Evolutionary conservation across 768 basidiomycete species (phyloP).

Genomic region (Chalciporus chontae): DNA sequence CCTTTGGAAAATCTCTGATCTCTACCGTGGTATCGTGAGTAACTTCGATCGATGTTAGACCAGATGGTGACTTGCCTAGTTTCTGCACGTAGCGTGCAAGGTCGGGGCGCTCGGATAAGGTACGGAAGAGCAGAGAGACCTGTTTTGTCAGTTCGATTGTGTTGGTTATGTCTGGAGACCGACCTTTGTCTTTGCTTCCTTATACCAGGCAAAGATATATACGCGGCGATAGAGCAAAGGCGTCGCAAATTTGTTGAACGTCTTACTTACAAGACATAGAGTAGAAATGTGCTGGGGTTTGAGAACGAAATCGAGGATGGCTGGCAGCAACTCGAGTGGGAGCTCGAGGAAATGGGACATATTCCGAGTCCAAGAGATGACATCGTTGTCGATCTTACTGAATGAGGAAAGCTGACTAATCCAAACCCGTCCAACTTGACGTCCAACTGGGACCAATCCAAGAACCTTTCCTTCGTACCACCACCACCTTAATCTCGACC

Average conservation of each 20-base stretch:
- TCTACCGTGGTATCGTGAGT: constrained; percentile 37
- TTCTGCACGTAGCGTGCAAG: constrained; percentile 56
- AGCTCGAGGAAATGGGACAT: constrained; percentile 53
- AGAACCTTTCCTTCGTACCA: constrained; percentile 22
- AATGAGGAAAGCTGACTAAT: constrained; percentile 26
- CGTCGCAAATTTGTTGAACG: constrained; percentile 50
- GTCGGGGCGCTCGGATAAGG: constrained; percentile 49
- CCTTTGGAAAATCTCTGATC: constrained; percentile 72
- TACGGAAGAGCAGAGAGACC: constrained; percentile 61
- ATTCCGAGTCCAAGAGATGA: neutral
- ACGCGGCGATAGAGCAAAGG: constrained; percentile 55
- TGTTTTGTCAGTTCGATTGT: constrained; percentile 21
- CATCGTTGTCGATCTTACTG: neutral
- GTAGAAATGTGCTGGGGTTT: constrained; percentile 50
- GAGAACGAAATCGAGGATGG: constrained; percentile 48
- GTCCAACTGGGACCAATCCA: neutral
- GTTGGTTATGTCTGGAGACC: constrained; percentile 1
- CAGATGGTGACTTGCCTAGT: constrained; percentile 46
- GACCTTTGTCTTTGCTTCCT: constrained; percentile 59
- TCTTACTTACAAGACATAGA: constrained; percentile 54
- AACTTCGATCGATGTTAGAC: neutral
- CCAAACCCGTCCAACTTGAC: neutral
- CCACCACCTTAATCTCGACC: constrained; percentile 37
- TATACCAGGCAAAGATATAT: constrained; percentile 70
- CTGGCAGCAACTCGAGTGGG: constrained; percentile 62